A percentile compares a stretch with the other conserved stretches of the same genome.
phyloP scores from a whole-genome alignment of 2,329 filamentous ascomycete species.

The Botrytis galanthina region DNA sequence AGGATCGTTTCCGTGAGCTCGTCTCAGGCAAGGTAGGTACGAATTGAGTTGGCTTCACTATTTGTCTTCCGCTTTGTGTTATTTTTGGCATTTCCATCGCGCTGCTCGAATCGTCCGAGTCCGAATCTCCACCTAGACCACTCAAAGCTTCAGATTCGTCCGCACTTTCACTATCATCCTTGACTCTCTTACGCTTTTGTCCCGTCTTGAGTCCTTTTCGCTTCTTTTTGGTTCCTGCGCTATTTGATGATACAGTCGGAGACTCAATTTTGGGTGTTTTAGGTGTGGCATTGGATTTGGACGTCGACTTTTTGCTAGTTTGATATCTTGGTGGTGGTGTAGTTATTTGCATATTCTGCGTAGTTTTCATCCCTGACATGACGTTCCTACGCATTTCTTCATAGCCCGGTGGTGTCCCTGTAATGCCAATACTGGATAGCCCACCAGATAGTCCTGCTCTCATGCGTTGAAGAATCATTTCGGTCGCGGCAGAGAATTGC shows the following conservation, averaged over 20 bases:
- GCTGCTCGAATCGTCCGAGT: conserved; percentile 41
- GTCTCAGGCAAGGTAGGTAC: conserved; percentile 54
- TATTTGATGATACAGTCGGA: conserved; percentile 30
- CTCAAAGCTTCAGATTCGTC: conserved; percentile 38
- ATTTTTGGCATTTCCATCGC: conserved; percentile 57
- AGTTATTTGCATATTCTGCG: conserved; percentile 38
- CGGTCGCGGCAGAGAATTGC: conserved; percentile 40
- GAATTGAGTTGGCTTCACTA: conserved; percentile 64
- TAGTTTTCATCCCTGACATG: conserved; percentile 39
- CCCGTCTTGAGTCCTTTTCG: conserved; percentile 29
- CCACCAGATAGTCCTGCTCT: conserved; percentile 32
- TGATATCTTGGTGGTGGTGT: conserved; percentile 26
- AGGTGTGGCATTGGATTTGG: conserved; percentile 22
- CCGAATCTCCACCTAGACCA: conserved; percentile 39
- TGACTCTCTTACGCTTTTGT: conserved; percentile 37
- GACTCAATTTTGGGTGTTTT: conserved; percentile 25
- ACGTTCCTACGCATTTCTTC: conserved; percentile 40
- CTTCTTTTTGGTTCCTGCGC: conserved; percentile 25
- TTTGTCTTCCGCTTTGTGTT: conserved; percentile 73
- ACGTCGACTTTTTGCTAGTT: conserved; percentile 24
- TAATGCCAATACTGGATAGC: conserved; percentile 34
- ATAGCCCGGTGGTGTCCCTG: conserved; percentile 36
- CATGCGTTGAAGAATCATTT: conserved; percentile 41
- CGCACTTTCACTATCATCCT: conserved; percentile 34
- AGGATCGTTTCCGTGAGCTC: conserved; percentile 41